Evolutionary conservation across 2,329 filamentous ascomycete species (phyloP), one percentile per base, ranked within the genome.

Genomic region (Didymella pinodella): DNA sequence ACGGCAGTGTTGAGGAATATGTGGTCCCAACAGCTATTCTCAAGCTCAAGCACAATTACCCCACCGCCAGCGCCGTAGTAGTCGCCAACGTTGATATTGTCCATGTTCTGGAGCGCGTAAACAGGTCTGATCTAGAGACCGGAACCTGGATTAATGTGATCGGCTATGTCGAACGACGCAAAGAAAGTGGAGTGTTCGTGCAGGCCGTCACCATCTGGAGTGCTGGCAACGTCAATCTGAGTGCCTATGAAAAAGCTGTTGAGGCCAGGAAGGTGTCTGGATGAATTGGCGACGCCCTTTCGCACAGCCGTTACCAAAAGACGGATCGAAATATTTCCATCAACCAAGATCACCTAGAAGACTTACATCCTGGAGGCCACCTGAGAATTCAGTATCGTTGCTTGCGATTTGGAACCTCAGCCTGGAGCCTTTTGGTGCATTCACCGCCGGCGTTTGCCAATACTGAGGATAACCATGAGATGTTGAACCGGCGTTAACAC

Each of bases 121-220:
- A 85, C 20, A 78, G 83, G 22, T 84, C 88, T 55, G 83, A 90
- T 49, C 84, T 90, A 51, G 83, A 87, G 49, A 79, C 90, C 26
- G 94, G 94, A n/a, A 84, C 89, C 59, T 97, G 93, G 93, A 78
- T 97, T 48, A 96, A 97, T 73, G 84, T 97, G 3, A 86, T 97
- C 65, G 94, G 93, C 6, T 96, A 96, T 74, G 81, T 93, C 53
- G 68, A 73, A 48, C 67, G 59, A 12, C 57, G 62, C 10, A 65
- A 65, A 31, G 64, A 69, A 29, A 60, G 56, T 51, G 63, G 63
- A 7, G 76, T 83, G 28, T 71, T 79, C 56, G 80, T 97, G 18
- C 91, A 97, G 72, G 92, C 91, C 1, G 75, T 95, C 45, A 80
- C 93, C 69, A 75, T 96, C 3, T 96, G 93, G 88, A 83, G 87